A percentile compares a stretch with the other conserved stretches of the same genome.
phyloP scores from a whole-genome alignment of 352 stramenopile genomes.

The Phytophthora pseudosyringae region DNA sequence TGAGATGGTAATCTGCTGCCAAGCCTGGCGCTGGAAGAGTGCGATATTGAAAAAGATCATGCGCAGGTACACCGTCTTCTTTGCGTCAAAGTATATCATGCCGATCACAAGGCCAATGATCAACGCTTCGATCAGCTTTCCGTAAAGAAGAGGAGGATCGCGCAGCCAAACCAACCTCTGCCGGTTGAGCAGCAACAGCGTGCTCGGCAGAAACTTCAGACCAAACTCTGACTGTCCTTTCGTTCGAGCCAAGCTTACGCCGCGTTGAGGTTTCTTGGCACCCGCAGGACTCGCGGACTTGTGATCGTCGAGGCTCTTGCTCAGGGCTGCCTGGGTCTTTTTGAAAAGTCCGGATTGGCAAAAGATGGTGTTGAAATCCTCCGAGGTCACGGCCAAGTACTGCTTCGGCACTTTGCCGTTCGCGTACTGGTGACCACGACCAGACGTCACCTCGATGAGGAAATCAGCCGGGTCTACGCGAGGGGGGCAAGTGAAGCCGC shows the following conservation, averaged over 20 bases:
- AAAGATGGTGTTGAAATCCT: slow-evolving; percentile 70
- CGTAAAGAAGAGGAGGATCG: slow-evolving; percentile 65
- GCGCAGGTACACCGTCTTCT: slow-evolving; percentile 63
- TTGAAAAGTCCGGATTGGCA: slow-evolving; percentile 62
- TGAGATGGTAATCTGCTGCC: slow-evolving; percentile 79
- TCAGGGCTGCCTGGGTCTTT: slow-evolving; percentile 51
- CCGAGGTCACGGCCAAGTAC: slow-evolving; percentile 36
- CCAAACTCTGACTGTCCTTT: slow-evolving; percentile 67
- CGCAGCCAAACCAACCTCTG: slow-evolving; percentile 74
- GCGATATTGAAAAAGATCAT: slow-evolving; percentile 79
- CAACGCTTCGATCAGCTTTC: slow-evolving; percentile 66
- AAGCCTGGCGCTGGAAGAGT: slow-evolving; percentile 76
- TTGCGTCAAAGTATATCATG: slow-evolving; percentile 73
- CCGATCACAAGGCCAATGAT: slow-evolving; percentile 86
- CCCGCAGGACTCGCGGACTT: slow-evolving; percentile 56
- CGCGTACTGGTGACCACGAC: slow-evolving; percentile 54
- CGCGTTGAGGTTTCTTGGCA: slow-evolving; percentile 58
- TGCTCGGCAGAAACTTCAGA: slow-evolving; percentile 48
- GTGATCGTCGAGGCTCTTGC: slow-evolving; percentile 58
- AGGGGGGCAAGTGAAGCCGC: slow-evolving; percentile 78
- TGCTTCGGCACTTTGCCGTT: slow-evolving; percentile 43
- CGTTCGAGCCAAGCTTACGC: slow-evolving; percentile 49
- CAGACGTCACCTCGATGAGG: slow-evolving; percentile 72
- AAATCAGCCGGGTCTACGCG: slow-evolving; percentile 75
- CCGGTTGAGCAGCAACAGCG: slow-evolving; percentile 54